phyloP scores from a whole-genome alignment of 352 stramenopile genomes.

The Phytophthora podocarpi region DNA sequence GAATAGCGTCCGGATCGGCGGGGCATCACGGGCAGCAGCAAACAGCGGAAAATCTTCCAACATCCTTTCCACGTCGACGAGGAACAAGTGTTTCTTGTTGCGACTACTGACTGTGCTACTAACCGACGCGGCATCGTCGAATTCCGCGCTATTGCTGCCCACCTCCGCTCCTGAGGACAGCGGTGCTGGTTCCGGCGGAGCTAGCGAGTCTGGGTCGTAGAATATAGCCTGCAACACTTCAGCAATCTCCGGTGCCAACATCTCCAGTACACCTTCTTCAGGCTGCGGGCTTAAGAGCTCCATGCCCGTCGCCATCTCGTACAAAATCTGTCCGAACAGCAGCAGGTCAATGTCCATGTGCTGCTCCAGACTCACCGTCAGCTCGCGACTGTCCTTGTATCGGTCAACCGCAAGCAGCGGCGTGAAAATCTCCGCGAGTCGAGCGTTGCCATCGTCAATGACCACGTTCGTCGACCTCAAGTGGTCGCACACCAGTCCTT shows the following conservation, averaged over 20 bases:
- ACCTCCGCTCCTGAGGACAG: slow-evolving; percentile 1
- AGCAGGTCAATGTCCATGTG: slow-evolving; percentile 74
- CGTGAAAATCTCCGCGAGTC: slow-evolving; percentile 68
- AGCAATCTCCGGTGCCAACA: slow-evolving; percentile 58
- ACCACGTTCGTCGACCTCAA: slow-evolving; percentile 69
- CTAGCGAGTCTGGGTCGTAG: slow-evolving; percentile 30
- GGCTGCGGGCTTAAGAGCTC: slow-evolving; percentile 52
- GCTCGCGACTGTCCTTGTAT: slow-evolving; percentile 50
- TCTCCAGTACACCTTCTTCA: slow-evolving; percentile 52
- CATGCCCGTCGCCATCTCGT: slow-evolving; percentile 77
- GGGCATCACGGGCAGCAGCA: slow-evolving; percentile 30
- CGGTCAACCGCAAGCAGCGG: slow-evolving; percentile 67
- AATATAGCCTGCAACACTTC: slow-evolving; percentile 67
- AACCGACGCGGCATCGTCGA: slow-evolving; percentile 26
- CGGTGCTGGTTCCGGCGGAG: slow-evolving; percentile 2
- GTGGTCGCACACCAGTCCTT: slow-evolving; percentile 75
- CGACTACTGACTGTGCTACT: slow-evolving; percentile 25
- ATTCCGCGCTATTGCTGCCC: slow-evolving; percentile 12
- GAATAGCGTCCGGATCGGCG: slow-evolving; percentile 60
- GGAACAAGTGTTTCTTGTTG: slow-evolving; percentile 41
- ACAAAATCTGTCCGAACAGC: slow-evolving; percentile 73
- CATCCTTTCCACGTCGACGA: slow-evolving; percentile 48
- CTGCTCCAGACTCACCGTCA: slow-evolving; percentile 67
- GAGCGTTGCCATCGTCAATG: slow-evolving; percentile 61
- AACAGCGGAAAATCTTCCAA: slow-evolving; percentile 52